Percentiles rank a stretch among this genome's conserved stretches.
These are phyloP conservation scores for Candida mesenterica DNA, from an alignment of 1,139 yeast species.

Conservation along the genomic window DNA sequence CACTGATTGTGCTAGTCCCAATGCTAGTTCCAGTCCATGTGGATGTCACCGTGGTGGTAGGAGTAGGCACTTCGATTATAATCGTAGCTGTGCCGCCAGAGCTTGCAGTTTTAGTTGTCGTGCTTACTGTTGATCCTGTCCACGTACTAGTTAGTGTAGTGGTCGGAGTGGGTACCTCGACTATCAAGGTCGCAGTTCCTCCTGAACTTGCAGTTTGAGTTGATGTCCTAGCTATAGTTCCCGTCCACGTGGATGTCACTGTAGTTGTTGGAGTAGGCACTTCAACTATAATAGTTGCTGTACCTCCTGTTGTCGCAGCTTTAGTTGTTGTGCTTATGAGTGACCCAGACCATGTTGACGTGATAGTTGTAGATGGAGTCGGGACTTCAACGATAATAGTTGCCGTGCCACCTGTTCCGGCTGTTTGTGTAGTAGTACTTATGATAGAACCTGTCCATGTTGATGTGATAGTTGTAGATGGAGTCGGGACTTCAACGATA, in stretches of 20 bases:
- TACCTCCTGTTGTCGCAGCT: constrained; percentile 7
- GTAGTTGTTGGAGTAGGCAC: constrained; percentile 11
- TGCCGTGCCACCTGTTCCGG: constrained; percentile 11
- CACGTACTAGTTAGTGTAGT: constrained; percentile 14
- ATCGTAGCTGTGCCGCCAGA: constrained; percentile 13
- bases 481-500: constrained; percentile 11
- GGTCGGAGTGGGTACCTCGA: constrained; percentile 20
- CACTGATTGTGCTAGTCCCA: constrained; percentile 8
- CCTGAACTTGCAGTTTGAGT: constrained; percentile 8
- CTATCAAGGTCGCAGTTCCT: constrained; percentile 16
- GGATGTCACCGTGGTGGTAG: constrained; percentile 10
- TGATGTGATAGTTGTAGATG: background rate
- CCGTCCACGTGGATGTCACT: constrained; percentile 4
- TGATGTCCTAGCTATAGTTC: constrained; percentile 10
- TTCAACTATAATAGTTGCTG: constrained; percentile 16
- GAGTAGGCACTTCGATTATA: constrained; percentile 14
- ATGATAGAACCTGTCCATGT: constrained; percentile 5
- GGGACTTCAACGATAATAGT: constrained; percentile 18
- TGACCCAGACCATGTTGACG: constrained; percentile 10
- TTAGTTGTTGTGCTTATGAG: background rate
- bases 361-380: constrained; percentile 6
- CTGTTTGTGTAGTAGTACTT: constrained; percentile 9
- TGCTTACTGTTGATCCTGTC: constrained; percentile 8
- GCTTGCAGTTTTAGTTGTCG: constrained; percentile 10
- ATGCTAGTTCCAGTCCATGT: constrained; percentile 5